Evolutionary conservation across 2,329 filamentous ascomycete genomes (phyloP), one percentile per base, ranked within the genome.

Genomic region (Hypoxylon sp.): DNA sequence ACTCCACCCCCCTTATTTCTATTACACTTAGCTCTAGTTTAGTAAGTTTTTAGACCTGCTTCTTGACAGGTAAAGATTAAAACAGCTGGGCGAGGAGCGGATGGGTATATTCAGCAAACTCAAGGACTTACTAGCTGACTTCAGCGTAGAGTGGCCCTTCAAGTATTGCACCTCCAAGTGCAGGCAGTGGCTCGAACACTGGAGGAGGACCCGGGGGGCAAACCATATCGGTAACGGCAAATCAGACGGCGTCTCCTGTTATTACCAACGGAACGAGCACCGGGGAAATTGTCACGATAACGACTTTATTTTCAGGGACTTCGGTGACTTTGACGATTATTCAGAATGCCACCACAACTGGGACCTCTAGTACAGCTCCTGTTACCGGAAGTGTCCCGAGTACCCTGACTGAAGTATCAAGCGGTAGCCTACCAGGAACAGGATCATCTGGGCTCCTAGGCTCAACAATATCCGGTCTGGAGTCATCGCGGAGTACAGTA

Each of bases 301-400:
- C 70, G 2, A 73, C 68, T 5, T 11, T 71, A 8, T 73, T 67
- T n/a, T 67, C 73, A 5, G 70, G 71, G 3, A 29, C 59, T 14
- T 50, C 66, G 3, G 39, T 71, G 19, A 74, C 74, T 5, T 47
- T 61, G 31, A 76, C 74, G 3, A 66, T 74, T 29, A 69, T 62
- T 17, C 58, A 59, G n/a, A 73, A 61, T 33, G 66, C 64, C 29
- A 74, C 72, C 5, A 71, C 69, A 5, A 17, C 68, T 44, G 72
- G 64, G 17, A 74, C 74, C 17, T 76, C 70, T 59, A 71, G 62
- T 53, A 69, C 57, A 10, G 74, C 59, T 3, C 60, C 75, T 46
- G 48, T 71, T n/a, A 77, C 73, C 3, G 75, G 29, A 37, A 73
- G 62, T 37, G 50, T 9, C 31, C 26, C 71, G 6, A 59, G 22